Base-by-base conservation (phyloP, 208 protist genomes). In the Wallacemonas collosoma region DNA sequence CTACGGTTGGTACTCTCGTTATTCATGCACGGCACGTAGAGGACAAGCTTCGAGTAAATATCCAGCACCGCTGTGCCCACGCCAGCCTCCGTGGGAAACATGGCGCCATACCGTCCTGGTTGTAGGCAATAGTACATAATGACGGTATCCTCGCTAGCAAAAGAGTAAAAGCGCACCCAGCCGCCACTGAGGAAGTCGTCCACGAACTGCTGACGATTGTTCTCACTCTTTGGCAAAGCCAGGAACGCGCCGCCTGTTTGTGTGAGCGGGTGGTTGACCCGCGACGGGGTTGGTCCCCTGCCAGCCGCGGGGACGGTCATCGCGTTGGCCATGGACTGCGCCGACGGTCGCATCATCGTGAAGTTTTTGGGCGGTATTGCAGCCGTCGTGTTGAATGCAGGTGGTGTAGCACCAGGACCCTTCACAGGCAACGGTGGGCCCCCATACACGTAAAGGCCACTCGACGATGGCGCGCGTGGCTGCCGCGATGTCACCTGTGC, bases 71-170 rank as follows among this genome's bases (percentile, higher is more conserved):
- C 89, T 38, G 91, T 94, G 44, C 87, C 91, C 12, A 93, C 85
- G 14, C 89, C 89, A 5, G 82, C 81, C 61, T 91, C 85, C 58
- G 89, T 96, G 38, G 88, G 84, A 56, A 94, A 94, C 76, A 94
- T 88, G 26, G 89, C 91, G 5, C 91, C 91, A 76, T 93, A 96
- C 40, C 91, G 81, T 2, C 91, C 91, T 35, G 91, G 89, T 72
- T 96, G 91, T 60, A 94, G 77, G 66, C 81, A 91, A 76, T 96
- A 96, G 83, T 90, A 94, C 87, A 96, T 88, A 14, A 93, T 87
- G 9, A 93, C 85, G 3, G 82, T 90, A 48, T 93, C 87, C 51
- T 93, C 87, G 53, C 86, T 85, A 26, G 84, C 85, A 68, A 94
- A 94, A 48, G 84, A 85, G 79, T 94, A 96, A 69, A 91, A 91